These are phyloP conservation scores for Aspergillus carbonarius DNA, from an alignment of 2,329 filamentous ascomycete genomes.

Conservation along the genomic window DNA sequence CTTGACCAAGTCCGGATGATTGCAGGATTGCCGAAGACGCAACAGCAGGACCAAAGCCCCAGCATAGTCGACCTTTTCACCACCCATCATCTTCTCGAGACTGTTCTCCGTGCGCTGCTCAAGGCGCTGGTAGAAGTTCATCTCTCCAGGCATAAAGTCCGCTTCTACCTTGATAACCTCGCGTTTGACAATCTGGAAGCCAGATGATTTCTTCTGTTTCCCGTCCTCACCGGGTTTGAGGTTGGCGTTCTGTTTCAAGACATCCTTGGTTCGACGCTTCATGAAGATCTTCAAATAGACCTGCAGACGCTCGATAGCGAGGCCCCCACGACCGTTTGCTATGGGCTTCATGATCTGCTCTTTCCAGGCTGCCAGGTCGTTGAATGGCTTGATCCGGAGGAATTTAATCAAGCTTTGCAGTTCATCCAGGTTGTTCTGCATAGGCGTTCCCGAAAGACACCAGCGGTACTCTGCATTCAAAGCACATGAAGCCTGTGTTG, in stretches of 20 bases:
- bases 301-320: constrained; percentile 84
- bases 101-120: constrained; percentile 82
- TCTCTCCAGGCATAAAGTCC: constrained; percentile 76
- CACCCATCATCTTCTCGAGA: constrained; percentile 83
- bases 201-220: constrained; percentile 50
- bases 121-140: constrained; percentile 79
- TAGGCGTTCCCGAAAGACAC: constrained; percentile 93
- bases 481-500: constrained; percentile 86
- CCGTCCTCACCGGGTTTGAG: constrained; percentile 67
- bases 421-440: constrained; percentile 98
- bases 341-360: constrained; percentile 86
- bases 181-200: constrained; percentile 88
- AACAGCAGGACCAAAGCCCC: constrained; percentile 91
- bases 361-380: constrained; percentile 83
- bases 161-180: constrained; percentile 80
- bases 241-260: constrained; percentile 84
- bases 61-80: constrained; percentile 79
- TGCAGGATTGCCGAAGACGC: constrained; percentile 87
- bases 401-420: constrained; percentile 92
- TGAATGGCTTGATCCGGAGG: constrained; percentile 85
- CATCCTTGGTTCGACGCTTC: constrained; percentile 97
- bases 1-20: constrained; percentile 85
- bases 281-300: constrained; percentile 88
- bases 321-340: constrained; percentile 83
- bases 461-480: constrained; percentile 84